phyloP scores from a whole-genome alignment of 768 basidiomycete species.

The Chiua virens region DNA sequence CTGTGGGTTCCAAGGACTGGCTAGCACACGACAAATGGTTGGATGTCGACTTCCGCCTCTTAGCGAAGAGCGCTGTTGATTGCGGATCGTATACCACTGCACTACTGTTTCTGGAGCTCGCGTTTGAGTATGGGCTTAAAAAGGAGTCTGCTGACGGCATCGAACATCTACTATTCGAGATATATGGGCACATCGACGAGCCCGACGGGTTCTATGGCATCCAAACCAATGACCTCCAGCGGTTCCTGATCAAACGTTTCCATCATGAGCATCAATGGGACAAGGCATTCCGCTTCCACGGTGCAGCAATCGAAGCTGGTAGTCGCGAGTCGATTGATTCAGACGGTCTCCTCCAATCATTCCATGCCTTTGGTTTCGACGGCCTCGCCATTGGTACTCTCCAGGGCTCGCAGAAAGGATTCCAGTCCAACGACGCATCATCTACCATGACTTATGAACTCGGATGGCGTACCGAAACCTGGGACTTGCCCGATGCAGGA shows the following conservation, averaged over 20 bases:
- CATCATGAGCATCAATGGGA: slow-evolving; percentile 94
- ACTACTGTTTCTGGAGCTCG: slow-evolving; percentile 85
- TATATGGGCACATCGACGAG: slow-evolving; percentile 95
- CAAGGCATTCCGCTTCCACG: slow-evolving; percentile 87
- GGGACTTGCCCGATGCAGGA: slow-evolving; percentile 82
- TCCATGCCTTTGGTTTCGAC: slow-evolving; percentile 90
- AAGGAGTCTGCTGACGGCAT: slow-evolving; percentile 33
- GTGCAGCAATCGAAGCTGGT: slow-evolving; percentile 75
- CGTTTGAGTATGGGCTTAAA: slow-evolving; percentile 46
- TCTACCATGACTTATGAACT: slow-evolving; percentile 69
- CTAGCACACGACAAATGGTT: slow-evolving; percentile 82
- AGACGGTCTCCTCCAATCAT: slow-evolving; percentile 71
- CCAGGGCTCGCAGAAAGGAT: slow-evolving; percentile 40
- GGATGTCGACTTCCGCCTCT: slow-evolving; percentile 64
- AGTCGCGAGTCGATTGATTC: slow-evolving; percentile 41
- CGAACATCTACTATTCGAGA: slow-evolving; percentile 82
- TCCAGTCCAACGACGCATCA: slow-evolving; percentile 28
- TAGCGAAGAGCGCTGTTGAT: slow-evolving; percentile 69
- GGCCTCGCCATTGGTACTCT: slow-evolving; percentile 76
- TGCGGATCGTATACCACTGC: slow-evolving; percentile 90
- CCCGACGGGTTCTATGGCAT: slow-evolving; percentile 99
- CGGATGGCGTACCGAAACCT: slow-evolving; percentile 93
- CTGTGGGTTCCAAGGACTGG: slow-evolving; percentile 36
- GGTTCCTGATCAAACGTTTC: slow-evolving; percentile 80
- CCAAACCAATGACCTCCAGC: slow-evolving; percentile 69